These are phyloP conservation scores for Phaffia tasmanica DNA, from an alignment of 768 basidiomycete species.

Conservation along the genomic window DNA sequence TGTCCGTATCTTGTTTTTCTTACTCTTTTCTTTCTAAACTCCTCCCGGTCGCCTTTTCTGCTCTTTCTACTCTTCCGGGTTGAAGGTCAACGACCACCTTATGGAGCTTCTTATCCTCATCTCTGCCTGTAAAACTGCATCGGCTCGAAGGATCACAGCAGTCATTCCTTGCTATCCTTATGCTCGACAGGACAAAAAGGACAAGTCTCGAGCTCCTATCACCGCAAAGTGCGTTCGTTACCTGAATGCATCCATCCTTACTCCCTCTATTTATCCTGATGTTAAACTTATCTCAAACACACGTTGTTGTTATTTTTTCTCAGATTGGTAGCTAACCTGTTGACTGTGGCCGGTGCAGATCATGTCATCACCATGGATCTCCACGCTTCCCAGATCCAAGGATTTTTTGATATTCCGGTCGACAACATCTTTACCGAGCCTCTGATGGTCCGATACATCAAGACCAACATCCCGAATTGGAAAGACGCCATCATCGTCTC, in stretches of 20 bases:
- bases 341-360: constrained; percentile 72
- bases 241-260: background rate
- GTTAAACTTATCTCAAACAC: background rate
- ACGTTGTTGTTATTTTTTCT: background rate
- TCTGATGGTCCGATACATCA: constrained; percentile 86
- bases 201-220: constrained; percentile 95
- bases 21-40: background rate
- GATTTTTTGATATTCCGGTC: constrained; percentile 98
- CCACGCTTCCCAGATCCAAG: constrained; percentile 97
- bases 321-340: constrained; percentile 86
- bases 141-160: constrained; percentile 94
- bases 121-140: constrained; percentile 88
- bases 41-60: background rate
- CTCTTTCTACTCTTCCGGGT: no score
- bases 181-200: constrained; percentile 96
- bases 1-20: background rate
- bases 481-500: constrained; percentile 85
- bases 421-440: constrained; percentile 99
- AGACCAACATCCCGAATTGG: constrained; percentile 69
- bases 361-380: constrained; percentile 99
- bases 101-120: constrained; percentile 99
- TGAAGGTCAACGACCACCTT: constrained; percentile 39
- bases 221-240: constrained; percentile 57
- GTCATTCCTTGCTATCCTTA: constrained; percentile 96
- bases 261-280: background rate